Evolutionary conservation across 2,329 filamentous ascomycete species (phyloP), one percentile per base, ranked within the genome.

Genomic region (Cytospora piceicola): DNA sequence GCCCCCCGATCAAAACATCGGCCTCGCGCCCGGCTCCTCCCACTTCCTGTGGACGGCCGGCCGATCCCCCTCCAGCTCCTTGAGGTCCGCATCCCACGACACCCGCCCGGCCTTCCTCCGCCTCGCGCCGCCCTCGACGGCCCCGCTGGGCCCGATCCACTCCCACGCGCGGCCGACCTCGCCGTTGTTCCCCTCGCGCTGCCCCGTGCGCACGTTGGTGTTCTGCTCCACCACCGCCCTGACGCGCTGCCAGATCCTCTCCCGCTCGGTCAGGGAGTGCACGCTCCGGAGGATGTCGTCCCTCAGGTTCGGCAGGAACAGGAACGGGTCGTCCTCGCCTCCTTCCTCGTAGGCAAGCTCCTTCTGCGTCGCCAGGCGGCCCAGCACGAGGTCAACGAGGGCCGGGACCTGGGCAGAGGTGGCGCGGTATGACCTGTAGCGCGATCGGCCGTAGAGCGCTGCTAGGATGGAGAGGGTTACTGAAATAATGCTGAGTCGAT

Each of bases 241-340:
- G 24, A 99, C 95, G 58, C 88, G 87, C 69, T 88, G 85, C 95
- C 96, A 99, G 59, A 99, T 82, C 64, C 87, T 86, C 74, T 95
- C 90, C 46, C 95, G 85, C 71, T 93, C 87, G 11, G 84, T 83
- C 24, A 94, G 83, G 4, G 86, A 90, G 75, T 97, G 92, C 68
- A 96, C 89, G 32, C 90, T 87, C 24, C 94, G 85, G 49, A 99
- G 82, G 3, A 99, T 90, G 73, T 98, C 94, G 73, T 99, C 95
- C 67, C 95, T 85, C 62, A 99, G 81, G 75, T 98, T 95, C 0
- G 92, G 92, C 71, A 97, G 86, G 73, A 93, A 92, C 68, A 99
- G 86, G 79, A 91, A 96, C 1, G 89, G 83, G 68, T 97, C 94
- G 22, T 88, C 85, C 60, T 96, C 92, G 29, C 87, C 86, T 60